phyloP scores from a whole-genome alignment of 2,329 filamentous ascomycete species.

The Tolypocladium paradoxum region DNA sequence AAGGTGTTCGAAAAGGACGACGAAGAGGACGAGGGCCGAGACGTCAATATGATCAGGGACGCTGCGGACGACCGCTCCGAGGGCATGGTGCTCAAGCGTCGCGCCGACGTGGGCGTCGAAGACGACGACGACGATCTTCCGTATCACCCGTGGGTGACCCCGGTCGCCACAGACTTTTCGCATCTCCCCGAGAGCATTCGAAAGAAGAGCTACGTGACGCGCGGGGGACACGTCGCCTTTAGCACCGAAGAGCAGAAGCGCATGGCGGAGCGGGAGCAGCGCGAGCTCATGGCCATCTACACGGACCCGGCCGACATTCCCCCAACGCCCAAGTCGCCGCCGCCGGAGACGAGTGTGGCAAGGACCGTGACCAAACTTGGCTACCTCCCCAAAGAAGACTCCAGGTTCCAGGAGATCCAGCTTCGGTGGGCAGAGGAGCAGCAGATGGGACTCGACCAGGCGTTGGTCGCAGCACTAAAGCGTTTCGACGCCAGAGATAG shows the following conservation, averaged over 20 bases:
- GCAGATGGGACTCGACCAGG: constrained; percentile 31
- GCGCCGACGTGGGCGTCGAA: constrained; percentile 35
- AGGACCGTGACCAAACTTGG: constrained; percentile 16
- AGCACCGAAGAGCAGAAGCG: constrained; percentile 43
- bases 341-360: constrained; percentile 18
- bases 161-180: constrained; percentile 34
- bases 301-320: constrained; percentile 43
- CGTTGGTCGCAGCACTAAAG: constrained; percentile 30
- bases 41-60: constrained; percentile 58
- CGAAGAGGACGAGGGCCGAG: constrained; percentile 57
- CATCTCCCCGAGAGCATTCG: constrained; percentile 33
- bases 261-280: constrained; percentile 46
- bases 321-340: constrained; percentile 43
- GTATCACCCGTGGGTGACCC: constrained; percentile 41
- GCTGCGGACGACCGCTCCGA: constrained; percentile 64
- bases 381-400: constrained; percentile 26
- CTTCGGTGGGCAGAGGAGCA: constrained; percentile 36
- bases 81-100: constrained; percentile 55
- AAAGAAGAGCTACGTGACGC: constrained; percentile 39
- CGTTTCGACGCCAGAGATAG: constrained; percentile 29
- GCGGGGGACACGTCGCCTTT: constrained; percentile 40
- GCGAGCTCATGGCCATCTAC: constrained; percentile 52
- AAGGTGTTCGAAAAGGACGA: constrained; percentile 63
- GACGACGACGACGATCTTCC: constrained; percentile 49
- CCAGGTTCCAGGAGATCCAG: constrained; percentile 37